Evolutionary conservation across 1,139 yeast species (phyloP).

Genomic region (Pichia sp.): DNA sequence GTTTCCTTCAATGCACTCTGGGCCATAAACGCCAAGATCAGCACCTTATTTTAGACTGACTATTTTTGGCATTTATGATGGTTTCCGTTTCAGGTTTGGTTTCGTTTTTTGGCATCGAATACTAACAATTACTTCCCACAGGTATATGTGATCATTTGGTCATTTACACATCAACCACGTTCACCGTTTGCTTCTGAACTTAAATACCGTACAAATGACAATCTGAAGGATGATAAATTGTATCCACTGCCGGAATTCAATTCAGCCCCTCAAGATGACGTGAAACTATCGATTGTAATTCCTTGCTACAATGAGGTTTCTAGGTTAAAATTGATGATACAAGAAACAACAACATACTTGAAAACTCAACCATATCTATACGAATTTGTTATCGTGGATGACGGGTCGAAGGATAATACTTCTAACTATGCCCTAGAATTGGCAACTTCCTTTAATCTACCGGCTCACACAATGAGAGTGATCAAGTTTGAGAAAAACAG

Average conservation of each 20-base stretch:
- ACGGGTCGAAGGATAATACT: slow-evolving; percentile 83
- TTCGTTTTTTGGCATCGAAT: no score
- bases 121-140: no score
- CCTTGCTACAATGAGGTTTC: slow-evolving; percentile 87
- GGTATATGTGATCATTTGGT: slow-evolving; percentile 35
- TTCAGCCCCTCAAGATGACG: slow-evolving; percentile 19
- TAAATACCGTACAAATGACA: slow-evolving; percentile 34
- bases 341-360: slow-evolving; percentile 62
- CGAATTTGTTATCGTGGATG: slow-evolving; percentile 86
- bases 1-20: no score
- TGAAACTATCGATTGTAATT: slow-evolving; percentile 66
- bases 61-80: no score
- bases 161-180: slow-evolving; percentile 60
- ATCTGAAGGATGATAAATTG: not conserved
- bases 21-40: no score
- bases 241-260: slow-evolving; percentile 16
- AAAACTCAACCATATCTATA: slow-evolving; percentile 1
- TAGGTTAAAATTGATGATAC: slow-evolving; percentile 67
- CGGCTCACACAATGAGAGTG: slow-evolving; percentile 60
- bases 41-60: no score
- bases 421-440: slow-evolving; percentile 59
- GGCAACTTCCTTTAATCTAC: slow-evolving; percentile 44
- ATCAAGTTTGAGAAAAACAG: slow-evolving; percentile 63
- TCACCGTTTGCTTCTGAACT: slow-evolving; percentile 44
- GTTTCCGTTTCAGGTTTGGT: no score